A percentile compares a stretch with the other conserved stretches of the same genome.
Evolutionary conservation across 208 protist species (phyloP).

Genomic region (Phytomonas francai): DNA sequence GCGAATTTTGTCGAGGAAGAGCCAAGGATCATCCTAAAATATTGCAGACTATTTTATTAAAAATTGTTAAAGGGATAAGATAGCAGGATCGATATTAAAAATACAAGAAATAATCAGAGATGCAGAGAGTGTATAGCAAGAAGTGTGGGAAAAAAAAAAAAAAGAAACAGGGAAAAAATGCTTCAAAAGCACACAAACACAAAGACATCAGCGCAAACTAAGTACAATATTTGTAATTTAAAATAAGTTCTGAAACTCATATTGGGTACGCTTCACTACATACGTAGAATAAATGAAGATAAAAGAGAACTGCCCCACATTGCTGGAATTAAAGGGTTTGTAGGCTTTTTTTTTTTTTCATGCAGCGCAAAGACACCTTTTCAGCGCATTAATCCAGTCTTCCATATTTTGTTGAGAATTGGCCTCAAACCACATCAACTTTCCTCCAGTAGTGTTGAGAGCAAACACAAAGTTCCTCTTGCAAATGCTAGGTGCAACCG

Average conservation of each 20-base stretch:
- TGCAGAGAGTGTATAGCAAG: neutral
- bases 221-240: neutral
- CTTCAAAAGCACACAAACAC: neutral
- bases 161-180: constrained; percentile 14
- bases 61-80: neutral
- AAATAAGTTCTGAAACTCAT: neutral
- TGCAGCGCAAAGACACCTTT: constrained; percentile 59
- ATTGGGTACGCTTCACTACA: neutral
- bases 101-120: neutral
- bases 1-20: neutral
- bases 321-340: constrained; percentile 3
- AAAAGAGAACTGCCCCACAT: neutral
- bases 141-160: constrained; percentile 8
- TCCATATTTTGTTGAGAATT: constrained; percentile 67
- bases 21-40: constrained; percentile 2
- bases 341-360: constrained; percentile 18
- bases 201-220: constrained; percentile 9
- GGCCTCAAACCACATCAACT: constrained; percentile 83
- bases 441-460: constrained; percentile 70
- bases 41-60: neutral
- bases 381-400: constrained; percentile 71
- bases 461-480: constrained; percentile 75
- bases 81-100: no score
- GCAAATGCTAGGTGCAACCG: constrained; percentile 43
- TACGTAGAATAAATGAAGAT: constrained; percentile 2